Evolutionary conservation across 2,329 filamentous ascomycete species (phyloP).

Genomic region (Aspergillus niger): DNA sequence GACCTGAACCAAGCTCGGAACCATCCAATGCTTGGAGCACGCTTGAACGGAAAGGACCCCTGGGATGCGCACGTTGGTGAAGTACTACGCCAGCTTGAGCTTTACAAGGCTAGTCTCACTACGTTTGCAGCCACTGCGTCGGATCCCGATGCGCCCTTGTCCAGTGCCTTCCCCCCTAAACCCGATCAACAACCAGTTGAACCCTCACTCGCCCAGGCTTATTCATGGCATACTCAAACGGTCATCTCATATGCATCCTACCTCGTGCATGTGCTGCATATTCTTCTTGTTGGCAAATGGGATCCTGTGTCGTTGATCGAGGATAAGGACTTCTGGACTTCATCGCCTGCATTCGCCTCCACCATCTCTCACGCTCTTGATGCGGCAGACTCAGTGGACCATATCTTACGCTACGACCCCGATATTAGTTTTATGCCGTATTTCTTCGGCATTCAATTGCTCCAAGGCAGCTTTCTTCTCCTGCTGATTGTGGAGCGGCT

Average conservation of each 20-base stretch:
- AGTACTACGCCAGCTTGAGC: conserved; percentile 76
- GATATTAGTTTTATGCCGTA: conserved; percentile 96
- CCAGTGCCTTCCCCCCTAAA: conserved; percentile 60
- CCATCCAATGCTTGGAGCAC: conserved; percentile 78
- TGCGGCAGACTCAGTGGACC: conserved; percentile 81
- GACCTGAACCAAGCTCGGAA: conserved; percentile 88
- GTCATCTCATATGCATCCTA: conserved; percentile 88
- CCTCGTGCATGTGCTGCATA: conserved; percentile 89
- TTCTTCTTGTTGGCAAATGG: conserved; percentile 91
- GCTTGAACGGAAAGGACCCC: conserved; percentile 70
- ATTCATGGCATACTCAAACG: conserved; percentile 70
- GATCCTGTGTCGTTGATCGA: conserved; percentile 91
- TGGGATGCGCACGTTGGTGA: conserved; percentile 80
- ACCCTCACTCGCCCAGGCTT: conserved; percentile 33
- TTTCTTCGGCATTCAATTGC: conserved; percentile 90
- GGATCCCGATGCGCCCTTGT: conserved; percentile 30
- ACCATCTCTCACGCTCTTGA: conserved; percentile 86
- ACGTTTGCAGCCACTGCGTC: conserved; percentile 32
- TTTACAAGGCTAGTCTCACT: conserved; percentile 75
- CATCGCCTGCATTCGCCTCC: conserved; percentile 81
- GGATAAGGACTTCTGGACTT: conserved; percentile 93
- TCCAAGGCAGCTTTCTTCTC: conserved; percentile 86
- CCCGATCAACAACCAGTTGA: conserved; percentile 60
- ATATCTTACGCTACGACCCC: conserved; percentile 86
- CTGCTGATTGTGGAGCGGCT: conserved; percentile 88